Evolutionary conservation across 2,329 filamentous ascomycete species (phyloP), one percentile per base, ranked within the genome.

Genomic region (Talaromyces albobiverticillius): DNA sequence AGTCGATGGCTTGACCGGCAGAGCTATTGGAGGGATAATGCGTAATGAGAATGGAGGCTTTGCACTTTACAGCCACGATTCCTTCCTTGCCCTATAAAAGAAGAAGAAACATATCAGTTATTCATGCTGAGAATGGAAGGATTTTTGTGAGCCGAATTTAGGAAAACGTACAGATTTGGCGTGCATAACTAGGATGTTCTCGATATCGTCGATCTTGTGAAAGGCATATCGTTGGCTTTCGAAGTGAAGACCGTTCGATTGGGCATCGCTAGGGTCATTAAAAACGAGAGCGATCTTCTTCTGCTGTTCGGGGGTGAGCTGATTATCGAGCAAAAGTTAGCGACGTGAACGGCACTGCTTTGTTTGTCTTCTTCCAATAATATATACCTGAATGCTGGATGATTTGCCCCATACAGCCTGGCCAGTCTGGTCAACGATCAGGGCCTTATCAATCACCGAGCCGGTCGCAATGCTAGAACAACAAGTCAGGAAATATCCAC

Each of bases 31-130:
- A 90, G 62, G 80, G 81, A 81, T 97, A 90, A 79, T 96, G 90
- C 63, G 85, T 88, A 71, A 99, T 77, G 70, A 99, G 83, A 71
- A 97, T 86, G 63, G 91, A 90, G 76, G 95, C 87, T 67, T 82
- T 86, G 66, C 93, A 95, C 81, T 95, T 95, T 75, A 86, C 86
- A 65, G 94, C 83, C 69, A 87, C 80, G 66, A 96, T 76, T 61
- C 94, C 94, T 70, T 87, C 83, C 71, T 87, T 89, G 64, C 89
- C 90, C 86, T 89, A 59, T 60, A 61, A 38, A 26, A 18, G 25
- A 38, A 42, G 22, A 26, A 14, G 25, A 45, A 32, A 46, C 53
- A 51, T 45, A 59, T 43, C 46, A 29, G 48, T 16, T 11, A 47
- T 23, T 40, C n/a, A n/a, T n/a, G n/a, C n/a, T n/a, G n/a, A n/a